Evolutionary conservation across 2,329 filamentous ascomycete species (phyloP).

Genomic region (Teratosphaeria pseudoeucalypti): DNA sequence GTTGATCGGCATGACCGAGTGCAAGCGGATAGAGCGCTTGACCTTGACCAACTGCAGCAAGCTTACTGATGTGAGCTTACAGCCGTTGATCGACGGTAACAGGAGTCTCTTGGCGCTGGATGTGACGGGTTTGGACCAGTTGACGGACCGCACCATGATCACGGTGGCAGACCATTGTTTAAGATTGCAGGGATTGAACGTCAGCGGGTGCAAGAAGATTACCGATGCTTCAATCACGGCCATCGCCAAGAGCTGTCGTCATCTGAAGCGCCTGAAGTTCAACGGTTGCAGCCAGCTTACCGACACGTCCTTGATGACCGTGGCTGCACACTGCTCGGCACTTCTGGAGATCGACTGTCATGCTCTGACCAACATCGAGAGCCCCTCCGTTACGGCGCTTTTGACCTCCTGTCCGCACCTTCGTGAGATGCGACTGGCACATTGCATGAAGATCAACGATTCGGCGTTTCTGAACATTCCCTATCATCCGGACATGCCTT

Average conservation of each 20-base stretch:
- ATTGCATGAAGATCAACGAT: conserved; percentile 77
- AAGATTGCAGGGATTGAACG: conserved; percentile 82
- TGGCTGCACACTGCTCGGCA: conserved; percentile 79
- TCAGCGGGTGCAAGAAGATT: conserved; percentile 74
- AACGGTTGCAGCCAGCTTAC: conserved; percentile 83
- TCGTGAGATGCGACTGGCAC: conserved; percentile 79
- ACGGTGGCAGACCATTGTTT: conserved; percentile 72
- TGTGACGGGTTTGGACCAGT: conserved; percentile 67
- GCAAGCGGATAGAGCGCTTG: conserved; percentile 83
- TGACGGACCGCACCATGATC: conserved; percentile 72
- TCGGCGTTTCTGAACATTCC: conserved; percentile 76
- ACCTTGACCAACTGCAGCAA: conserved; percentile 83
- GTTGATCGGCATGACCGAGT: conserved; percentile 67
- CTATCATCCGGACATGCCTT: conserved; percentile 39
- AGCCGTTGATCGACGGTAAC: conserved; percentile 68
- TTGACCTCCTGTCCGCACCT: conserved; percentile 69
- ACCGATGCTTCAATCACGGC: conserved; percentile 76
- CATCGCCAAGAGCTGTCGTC: conserved; percentile 71
- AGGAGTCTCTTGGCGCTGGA: conserved; percentile 77
- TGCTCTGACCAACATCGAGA: conserved; percentile 70
- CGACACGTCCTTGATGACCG: conserved; percentile 70
- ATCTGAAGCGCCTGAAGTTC: conserved; percentile 88
- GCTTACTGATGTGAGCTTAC: conserved; percentile 74
- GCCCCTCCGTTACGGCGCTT: conserved; percentile 71
- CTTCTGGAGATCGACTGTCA: conserved; percentile 95